Evolutionary conservation across 352 stramenopile genomes (phyloP), one percentile per base, ranked within the genome.

Genomic region (Pythium folliculosum): DNA sequence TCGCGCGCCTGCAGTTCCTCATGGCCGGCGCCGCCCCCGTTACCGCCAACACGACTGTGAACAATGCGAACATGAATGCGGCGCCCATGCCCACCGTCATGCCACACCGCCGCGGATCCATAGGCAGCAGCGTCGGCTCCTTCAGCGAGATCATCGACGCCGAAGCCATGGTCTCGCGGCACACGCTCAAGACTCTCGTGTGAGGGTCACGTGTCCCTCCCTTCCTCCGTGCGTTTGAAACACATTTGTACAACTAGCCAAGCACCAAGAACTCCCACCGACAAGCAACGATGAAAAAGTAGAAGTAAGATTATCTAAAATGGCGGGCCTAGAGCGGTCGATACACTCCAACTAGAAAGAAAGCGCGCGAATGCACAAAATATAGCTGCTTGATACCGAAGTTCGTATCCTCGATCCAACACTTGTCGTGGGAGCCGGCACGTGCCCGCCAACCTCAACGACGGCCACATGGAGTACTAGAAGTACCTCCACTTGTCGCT

Each of bases 401-500:
- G n/a, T 32, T 6, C 27, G 5, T 32, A 32, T 32, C 27, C 27
- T 32, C 27, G 27, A 32, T 32, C 27, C 27, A n/a, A n/a, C n/a
- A 32, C 27, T 32, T 32, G 2, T 32, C 5, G 27, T 32, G 27
- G 3, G 27, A 78, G 51, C n/a, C n/a, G n/a, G n/a, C 76, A 71
- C 58, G 64, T 86, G 5, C 57, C 57, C 1, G 54, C 38, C n/a
- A 61, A 89, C 72, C 61, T 90, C 56, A 90, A 90, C 71, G 69
- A 86, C 2, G 73, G 74, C 65, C 63, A 89, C 70, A 61, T 89
- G 35, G 82, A 90, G 77, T n/a, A n/a, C n/a, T n/a, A n/a, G n/a
- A n/a, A n/a, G n/a, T 88, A 88, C 71, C 86, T 90, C 78, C 86
- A 88, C 69, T 90, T 86, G 68, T 74, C 71, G 1, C 71, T 89